A percentile compares a stretch with the other conserved stretches of the same genome.
phyloP scores from a whole-genome alignment of 1,284 basidiomycete genomes.

The Puccinia coronata region DNA sequence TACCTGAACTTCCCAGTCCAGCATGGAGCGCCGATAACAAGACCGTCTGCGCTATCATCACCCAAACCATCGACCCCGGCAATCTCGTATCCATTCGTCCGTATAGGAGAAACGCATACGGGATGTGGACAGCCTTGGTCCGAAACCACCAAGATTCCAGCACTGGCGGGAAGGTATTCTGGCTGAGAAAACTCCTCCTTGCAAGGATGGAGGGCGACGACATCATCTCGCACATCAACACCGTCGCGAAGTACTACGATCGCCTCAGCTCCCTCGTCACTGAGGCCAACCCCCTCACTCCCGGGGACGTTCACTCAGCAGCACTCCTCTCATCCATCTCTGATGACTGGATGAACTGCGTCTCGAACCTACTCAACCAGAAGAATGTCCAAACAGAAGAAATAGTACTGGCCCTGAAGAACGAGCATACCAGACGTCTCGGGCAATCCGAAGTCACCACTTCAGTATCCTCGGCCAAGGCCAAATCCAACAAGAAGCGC shows the following conservation, averaged over 20 bases:
- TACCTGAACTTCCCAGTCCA: constrained; percentile 6
- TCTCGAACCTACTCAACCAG: too few relatives aligned
- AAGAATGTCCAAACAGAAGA: too few relatives aligned
- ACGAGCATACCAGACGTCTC: too few relatives aligned
- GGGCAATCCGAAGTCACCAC: too few relatives aligned
- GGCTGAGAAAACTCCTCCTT: neutral
- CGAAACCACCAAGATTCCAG: constrained; percentile 11
- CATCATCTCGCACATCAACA: neutral
- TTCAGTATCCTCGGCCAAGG: too few relatives aligned
- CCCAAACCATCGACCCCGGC: neutral
- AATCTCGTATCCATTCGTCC: neutral
- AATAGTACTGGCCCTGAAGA: too few relatives aligned
- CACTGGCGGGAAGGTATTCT: neutral
- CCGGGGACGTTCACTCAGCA: too few relatives aligned
- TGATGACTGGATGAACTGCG: constrained; percentile 9
- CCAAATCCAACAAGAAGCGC: too few relatives aligned
- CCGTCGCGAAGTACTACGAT: neutral
- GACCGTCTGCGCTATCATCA: neutral
- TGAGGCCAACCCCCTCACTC: neutral
- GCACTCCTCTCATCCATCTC: neutral
- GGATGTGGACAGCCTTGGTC: neutral
- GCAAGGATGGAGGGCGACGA: too few relatives aligned
- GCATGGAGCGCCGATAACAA: constrained; percentile 7
- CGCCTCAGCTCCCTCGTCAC: neutral
- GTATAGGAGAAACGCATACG: neutral